Base-by-base conservation (phyloP, 257 asterid genomes). In the Nicotiana tomentosiformis region DNA sequence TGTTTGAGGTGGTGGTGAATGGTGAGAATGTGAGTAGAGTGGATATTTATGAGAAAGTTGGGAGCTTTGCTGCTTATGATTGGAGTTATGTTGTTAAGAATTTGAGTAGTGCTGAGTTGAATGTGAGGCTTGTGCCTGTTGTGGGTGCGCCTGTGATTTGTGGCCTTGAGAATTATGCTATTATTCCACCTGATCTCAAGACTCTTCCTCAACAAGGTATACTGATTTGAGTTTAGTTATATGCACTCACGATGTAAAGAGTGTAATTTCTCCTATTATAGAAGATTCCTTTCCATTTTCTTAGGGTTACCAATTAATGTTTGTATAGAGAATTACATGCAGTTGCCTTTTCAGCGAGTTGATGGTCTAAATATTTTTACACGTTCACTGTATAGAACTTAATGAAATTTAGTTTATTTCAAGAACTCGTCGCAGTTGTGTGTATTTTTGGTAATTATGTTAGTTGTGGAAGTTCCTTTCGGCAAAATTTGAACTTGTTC, bases 121-220 rank as follows among this genome's bases (percentile, higher is more conserved):
- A 30, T 70, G 95, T 96, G 84, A 92, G 90, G 90, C 89, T 96
- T 78, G 90, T 87, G 53, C 84, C 99, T 0, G 92, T 96, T 49
- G 91, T 88, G 12, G 97, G 98, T 0, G 82, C 90, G 2, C 99
- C 98, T 0, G 69, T 93, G 30, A 92, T 96, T 69, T 96, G 98
- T 80, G 99, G 98, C 32, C 89, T 96, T 4, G 99, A 96, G 90
- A 96, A 95, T 88, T 96, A 96, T 66, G 99, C 99, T 0, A 90
- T 96, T 84, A 94, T 94, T 49, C 99, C 97, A 0, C 82, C 89
- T 82, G 98, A 92, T 91, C 91, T 90, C 81, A 88, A 84, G 84
- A 96, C 99, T 65, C 82, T 88, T 60, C 94, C 95, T 69, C 93
- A 89, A 77, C 98, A 96, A 85, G 98, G 99, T 91, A 82, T 20